Base-by-base conservation (phyloP, 495 filamentous ascomycete species). In the Parathielavia hyrcaniae region DNA sequence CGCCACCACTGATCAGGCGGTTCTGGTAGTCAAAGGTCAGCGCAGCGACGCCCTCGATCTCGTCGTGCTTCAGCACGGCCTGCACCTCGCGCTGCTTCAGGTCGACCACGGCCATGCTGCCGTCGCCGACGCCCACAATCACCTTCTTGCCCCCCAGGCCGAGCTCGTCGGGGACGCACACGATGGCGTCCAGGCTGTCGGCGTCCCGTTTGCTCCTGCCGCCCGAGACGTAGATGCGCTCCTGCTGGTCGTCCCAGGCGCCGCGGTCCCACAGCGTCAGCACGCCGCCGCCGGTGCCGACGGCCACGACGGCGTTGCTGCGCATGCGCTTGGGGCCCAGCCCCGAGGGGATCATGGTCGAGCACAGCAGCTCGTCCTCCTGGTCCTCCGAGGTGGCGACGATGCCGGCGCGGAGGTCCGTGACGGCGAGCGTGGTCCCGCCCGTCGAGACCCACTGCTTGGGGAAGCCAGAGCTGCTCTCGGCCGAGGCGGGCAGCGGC, bases 401-500 rank as follows among this genome's bases (percentile, higher is more conserved):
- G 1, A 95, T 87, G 6, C 89, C 89, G 35, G 85, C 77, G 22
- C 93, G 82, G 8, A 95, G 75, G 73, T 98, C 93, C 1, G 90
- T 92, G 38, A 96, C 83, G 10, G 89, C 89, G 16, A 97, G 74
- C 1, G 91, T 96, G 1, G 88, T 90, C 23, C 89, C 91, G 43
- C 93, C 95, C 0, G 91, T 96, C 7, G 85, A 89, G 22, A 96
- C 79, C 85, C 89, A 97, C 71, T 97, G 91, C 66, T 95, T 95
- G 68, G 84, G 84, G 71, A 86, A 90, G 3, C 91, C 90, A 2
- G 85, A 90, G 1, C 87, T 93, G 65, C 86, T 90, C 13, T 85
- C 81, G 1, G 82, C 74, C 5, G 86, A 86, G 0, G 92, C 77
- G 0, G 91, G 91, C 0, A 97, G 81, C 0, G 91, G 84, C 3